phyloP scores from a whole-genome alignment of 257 asterid genomes.

The Ajuga chamaepitys region DNA sequence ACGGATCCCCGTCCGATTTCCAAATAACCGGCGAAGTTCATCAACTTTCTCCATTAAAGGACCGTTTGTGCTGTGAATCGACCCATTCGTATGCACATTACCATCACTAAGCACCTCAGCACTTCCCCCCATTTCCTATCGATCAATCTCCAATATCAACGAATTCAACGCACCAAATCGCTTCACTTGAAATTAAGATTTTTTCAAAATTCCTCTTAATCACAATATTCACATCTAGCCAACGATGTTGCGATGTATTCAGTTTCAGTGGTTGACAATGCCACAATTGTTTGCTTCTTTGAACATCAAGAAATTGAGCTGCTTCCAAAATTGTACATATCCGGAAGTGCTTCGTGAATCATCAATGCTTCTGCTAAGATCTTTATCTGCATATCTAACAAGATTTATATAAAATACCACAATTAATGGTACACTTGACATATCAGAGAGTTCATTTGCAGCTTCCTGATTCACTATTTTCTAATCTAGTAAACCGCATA shows the following conservation, averaged over 20 bases:
- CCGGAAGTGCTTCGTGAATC: background rate
- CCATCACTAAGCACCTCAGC: slow-evolving; percentile 26
- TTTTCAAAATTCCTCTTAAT: too few relatives aligned
- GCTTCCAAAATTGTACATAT: background rate
- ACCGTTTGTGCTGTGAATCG: slow-evolving; percentile 40
- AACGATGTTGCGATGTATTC: too few relatives aligned
- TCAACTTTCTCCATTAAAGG: slow-evolving; percentile 56
- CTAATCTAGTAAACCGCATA: too few relatives aligned
- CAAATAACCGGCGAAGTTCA: slow-evolving; percentile 52
- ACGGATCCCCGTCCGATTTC: slow-evolving; percentile 61
- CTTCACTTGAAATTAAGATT: too few relatives aligned
- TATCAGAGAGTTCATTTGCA: too few relatives aligned
- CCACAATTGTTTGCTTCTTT: background rate
- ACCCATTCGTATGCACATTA: slow-evolving; percentile 32
- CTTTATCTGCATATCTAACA: background rate
- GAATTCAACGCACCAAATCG: background rate
- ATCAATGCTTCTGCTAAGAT: background rate
- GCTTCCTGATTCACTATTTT: too few relatives aligned
- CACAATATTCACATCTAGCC: too few relatives aligned
- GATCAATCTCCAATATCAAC: slow-evolving; percentile 2
- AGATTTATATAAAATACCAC: background rate
- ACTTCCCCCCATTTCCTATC: slow-evolving; percentile 43
- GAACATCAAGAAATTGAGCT: background rate
- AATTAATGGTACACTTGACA: too few relatives aligned
- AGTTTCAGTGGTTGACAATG: background rate